phyloP scores from a whole-genome alignment of 2,329 filamentous ascomycete species.

The Fusarium sulawesiense region DNA sequence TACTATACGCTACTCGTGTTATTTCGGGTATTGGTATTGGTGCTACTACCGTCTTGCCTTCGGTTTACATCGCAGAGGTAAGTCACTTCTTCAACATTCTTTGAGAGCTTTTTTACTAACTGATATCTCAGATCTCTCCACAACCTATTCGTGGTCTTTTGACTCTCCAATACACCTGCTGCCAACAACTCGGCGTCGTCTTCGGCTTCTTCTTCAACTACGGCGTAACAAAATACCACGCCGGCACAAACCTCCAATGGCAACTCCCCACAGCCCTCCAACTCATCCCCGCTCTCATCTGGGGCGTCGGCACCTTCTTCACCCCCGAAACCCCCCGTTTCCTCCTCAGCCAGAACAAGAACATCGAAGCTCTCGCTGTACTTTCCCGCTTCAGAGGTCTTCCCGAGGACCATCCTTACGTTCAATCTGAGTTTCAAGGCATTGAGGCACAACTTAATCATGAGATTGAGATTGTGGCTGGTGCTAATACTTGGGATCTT shows the following conservation, averaged over 20 bases:
- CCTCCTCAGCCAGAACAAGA: constrained; percentile 39
- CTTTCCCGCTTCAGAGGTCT: constrained; percentile 42
- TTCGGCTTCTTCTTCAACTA: constrained; percentile 54
- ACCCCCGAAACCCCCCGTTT: constrained; percentile 46
- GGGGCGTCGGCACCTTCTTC: constrained; percentile 43
- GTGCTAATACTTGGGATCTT: constrained; percentile 47
- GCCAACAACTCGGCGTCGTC: constrained; percentile 50
- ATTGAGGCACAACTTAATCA: constrained; percentile 50
- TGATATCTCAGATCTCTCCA: constrained; percentile 16
- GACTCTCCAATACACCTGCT: constrained; percentile 50
- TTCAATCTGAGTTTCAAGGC: constrained; percentile 43
- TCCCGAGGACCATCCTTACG: constrained; percentile 46
- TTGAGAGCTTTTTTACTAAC: fast-evolving
- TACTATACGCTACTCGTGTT: constrained; percentile 43
- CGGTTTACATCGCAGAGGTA: constrained; percentile 47
- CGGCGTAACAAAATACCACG: constrained; percentile 47
- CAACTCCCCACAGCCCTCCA: constrained; percentile 46
- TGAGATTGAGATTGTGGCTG: constrained; percentile 51
- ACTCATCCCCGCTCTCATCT: constrained; percentile 41
- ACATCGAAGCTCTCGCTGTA: constrained; percentile 29
- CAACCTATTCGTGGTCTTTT: constrained; percentile 48
- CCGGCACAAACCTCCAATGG: constrained; percentile 43
- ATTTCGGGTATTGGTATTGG: constrained; percentile 45
- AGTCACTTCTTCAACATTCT: fast-evolving
- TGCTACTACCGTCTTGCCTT: constrained; percentile 44